phyloP scores from a whole-genome alignment of 805 yeast species.

The Lachancea sp. region DNA sequence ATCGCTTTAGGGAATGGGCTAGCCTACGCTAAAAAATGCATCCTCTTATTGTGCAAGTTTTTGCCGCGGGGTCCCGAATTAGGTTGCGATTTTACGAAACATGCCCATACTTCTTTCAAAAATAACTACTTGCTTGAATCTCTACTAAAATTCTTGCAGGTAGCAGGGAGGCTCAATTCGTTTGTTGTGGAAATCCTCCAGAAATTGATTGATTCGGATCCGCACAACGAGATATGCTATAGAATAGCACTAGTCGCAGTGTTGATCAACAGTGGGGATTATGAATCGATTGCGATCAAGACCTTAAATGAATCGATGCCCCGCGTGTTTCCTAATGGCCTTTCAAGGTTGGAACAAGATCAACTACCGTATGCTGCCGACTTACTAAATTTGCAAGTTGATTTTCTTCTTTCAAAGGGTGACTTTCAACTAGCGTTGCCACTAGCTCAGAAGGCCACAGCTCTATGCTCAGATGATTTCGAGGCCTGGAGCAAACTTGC shows the following conservation, averaged over 20 bases:
- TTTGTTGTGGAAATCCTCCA: slow-evolving; percentile 19
- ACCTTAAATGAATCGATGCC: slow-evolving; percentile 17
- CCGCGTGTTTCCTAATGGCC: slow-evolving; percentile 16
- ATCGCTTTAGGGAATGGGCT: slow-evolving; percentile 32
- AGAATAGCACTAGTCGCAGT: slow-evolving; percentile 23
- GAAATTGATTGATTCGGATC: slow-evolving; percentile 15
- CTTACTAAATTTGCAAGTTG: slow-evolving; percentile 25
- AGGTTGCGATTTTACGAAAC: slow-evolving; percentile 37
- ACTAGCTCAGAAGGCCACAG: slow-evolving; percentile 23
- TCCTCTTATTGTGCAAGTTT: slow-evolving; percentile 36
- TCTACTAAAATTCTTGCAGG: slow-evolving; percentile 26
- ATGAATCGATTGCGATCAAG: slow-evolving; percentile 22
- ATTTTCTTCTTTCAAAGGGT: slow-evolving; percentile 20
- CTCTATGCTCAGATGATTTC: slow-evolving; percentile 28
- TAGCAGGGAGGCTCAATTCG: slow-evolving; percentile 19
- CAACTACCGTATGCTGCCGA: slow-evolving; percentile 24
- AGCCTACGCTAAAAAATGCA: slow-evolving; percentile 28
- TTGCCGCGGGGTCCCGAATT: slow-evolving; percentile 43
- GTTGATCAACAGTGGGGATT: slow-evolving; percentile 18
- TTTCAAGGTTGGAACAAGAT: slow-evolving; percentile 13
- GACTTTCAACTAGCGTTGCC: slow-evolving; percentile 25
- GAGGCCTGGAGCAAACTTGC: slow-evolving; percentile 29
- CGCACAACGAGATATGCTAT: slow-evolving; percentile 21
- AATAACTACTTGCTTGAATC: slow-evolving; percentile 53
- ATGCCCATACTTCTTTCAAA: slow-evolving; percentile 31